A percentile compares a stretch with the other conserved stretches of the same genome.
Evolutionary conservation across 768 basidiomycete genomes (phyloP).

Genomic region (Leccinellum rugosiceps): DNA sequence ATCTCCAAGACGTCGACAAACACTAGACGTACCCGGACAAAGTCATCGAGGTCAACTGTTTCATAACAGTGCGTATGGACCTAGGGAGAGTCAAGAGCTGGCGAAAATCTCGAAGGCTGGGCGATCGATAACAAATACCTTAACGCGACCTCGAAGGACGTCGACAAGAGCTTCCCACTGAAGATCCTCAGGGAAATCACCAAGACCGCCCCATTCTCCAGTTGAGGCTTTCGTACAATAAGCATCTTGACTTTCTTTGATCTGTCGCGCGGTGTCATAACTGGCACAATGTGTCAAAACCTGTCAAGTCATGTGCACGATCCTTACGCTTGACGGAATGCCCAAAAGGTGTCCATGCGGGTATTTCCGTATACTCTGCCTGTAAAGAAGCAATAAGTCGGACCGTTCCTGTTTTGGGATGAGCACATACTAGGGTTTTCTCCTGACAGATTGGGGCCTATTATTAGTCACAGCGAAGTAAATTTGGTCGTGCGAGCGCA

Average conservation of each 20-base stretch:
- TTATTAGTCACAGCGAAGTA: background rate
- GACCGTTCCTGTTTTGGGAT: background rate
- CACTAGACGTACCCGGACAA: slow-evolving; percentile 54
- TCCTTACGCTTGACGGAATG: slow-evolving; percentile 48
- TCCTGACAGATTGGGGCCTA: slow-evolving; percentile 26
- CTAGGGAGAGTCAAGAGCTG: slow-evolving; percentile 13
- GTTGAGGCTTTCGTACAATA: slow-evolving; percentile 46
- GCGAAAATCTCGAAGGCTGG: background rate
- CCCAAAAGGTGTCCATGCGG: slow-evolving; percentile 49
- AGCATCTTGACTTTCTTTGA: slow-evolving; percentile 53
- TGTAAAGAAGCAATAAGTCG: slow-evolving; percentile 5
- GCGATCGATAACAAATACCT: slow-evolving; percentile 32
- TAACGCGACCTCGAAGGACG: slow-evolving; percentile 82
- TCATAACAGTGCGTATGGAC: slow-evolving; percentile 45
- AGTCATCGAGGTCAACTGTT: slow-evolving; percentile 64
- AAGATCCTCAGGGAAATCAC: slow-evolving; percentile 63
- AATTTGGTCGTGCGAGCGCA: slow-evolving; percentile 6
- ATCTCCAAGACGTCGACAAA: background rate
- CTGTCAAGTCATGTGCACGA: background rate
- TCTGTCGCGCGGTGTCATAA: slow-evolving; percentile 51
- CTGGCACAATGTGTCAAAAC: slow-evolving; percentile 19
- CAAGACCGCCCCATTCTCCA: slow-evolving; percentile 39
- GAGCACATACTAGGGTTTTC: slow-evolving; percentile 44
- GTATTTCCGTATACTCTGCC: slow-evolving; percentile 32
- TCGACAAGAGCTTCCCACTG: slow-evolving; percentile 80